Base-by-base conservation (phyloP, 31 red algal genomes). In the Porphyra umbilicalis region DNA sequence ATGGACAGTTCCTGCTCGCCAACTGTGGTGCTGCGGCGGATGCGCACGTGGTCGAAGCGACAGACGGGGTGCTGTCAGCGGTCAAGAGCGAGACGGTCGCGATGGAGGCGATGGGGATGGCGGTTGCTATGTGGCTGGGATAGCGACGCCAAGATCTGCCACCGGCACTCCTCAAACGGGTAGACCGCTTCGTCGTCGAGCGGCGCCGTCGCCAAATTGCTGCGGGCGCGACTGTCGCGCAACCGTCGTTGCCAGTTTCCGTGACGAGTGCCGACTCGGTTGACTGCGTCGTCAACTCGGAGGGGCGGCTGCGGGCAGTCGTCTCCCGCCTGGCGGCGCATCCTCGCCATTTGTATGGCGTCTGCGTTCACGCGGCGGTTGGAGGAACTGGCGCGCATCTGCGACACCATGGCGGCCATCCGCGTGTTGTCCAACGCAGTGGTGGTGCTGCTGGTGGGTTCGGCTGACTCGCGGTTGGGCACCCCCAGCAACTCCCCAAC, bases 361-460 rank as follows among this genome's bases (percentile, higher is more conserved):
- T 88, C 85, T 36, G 82, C 75, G 35, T 39, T 98, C 42, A 40
- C 36, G 13, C 86, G 85, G 46, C 74, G 46, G 30, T 81, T 81
- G 33, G 74, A 46, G 0, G 89, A 95, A 32, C 85, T 95, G 6
- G 79, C 83, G 6, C 77, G 78, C 74, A 83, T 81, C 46, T 98
- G 93, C 82, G 90, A 86, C 25, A 35, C 90, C 8, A 90, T 98
- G 31, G 96, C 95, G 42, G 77, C 85, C 8, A 95, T 92, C 78
- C 93, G 91, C 80, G 95, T 98, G 93, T 77, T 81, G 31, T 92
- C 92, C 67, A 98, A 95, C 80, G 85, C 87, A 32, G 80, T 82
- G 35, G 78, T 92, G 68, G 96, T 92, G 29, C 94, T 98, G 46
- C 82, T 88, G 81, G 93, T 98, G 40, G 96, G 95, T 76, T 86